Conservation (phyloP, 495 filamentous ascomycete genomes). For the Neurospora tetraspora region DNA sequence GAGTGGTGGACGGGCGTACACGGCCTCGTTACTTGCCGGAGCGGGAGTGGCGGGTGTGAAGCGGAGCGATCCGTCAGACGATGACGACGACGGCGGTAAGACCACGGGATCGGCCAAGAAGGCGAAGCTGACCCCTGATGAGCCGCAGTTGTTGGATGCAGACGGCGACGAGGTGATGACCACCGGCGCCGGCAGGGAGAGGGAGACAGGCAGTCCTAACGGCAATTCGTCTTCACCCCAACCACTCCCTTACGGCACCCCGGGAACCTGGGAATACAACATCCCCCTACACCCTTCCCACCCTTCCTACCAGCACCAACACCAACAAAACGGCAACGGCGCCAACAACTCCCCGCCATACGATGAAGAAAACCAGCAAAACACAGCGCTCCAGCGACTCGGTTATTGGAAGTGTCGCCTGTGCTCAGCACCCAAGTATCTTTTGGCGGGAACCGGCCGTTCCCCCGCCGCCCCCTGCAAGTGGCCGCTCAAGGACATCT, state of each 20-base stretch:
- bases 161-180: background rate
- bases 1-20: background rate
- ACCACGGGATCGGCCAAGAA: background rate
- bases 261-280: background rate
- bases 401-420: constrained; percentile 38
- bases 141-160: background rate
- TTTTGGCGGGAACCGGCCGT: constrained; percentile 25
- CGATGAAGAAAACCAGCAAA: constrained; percentile 2
- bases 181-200: background rate
- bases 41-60: background rate
- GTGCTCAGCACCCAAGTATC: constrained; percentile 29
- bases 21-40: background rate
- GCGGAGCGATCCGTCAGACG: background rate
- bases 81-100: background rate
- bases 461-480: constrained; percentile 36
- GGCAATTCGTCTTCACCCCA: background rate
- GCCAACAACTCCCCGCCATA: background rate
- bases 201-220: background rate
- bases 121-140: background rate
- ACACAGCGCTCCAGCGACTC: constrained; percentile 25
- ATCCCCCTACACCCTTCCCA: background rate
- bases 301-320: background rate
- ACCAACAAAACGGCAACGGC: background rate
- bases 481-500: constrained; percentile 36
- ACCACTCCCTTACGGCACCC: background rate